Base-by-base conservation (phyloP, 176 grass and related monocot species). In the Avena insularis region DNA sequence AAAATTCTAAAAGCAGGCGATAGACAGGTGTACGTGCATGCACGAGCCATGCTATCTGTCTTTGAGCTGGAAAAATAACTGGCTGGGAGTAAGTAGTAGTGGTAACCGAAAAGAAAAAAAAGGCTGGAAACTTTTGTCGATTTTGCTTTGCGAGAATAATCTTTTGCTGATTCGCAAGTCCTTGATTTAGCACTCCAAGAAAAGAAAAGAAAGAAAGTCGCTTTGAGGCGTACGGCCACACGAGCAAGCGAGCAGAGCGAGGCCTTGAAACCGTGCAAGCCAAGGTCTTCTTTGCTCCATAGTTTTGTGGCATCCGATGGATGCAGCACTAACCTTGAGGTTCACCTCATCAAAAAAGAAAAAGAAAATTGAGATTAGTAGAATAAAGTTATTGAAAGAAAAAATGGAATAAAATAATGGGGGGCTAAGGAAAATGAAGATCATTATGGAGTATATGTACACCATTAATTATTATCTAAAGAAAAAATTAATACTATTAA, bases 161-260 rank as follows among this genome's bases (percentile, higher is more conserved):
- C 64, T 17, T 67, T 17, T 36, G 64, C 31, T 3, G 29, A 36
- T 69, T 9, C 33, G 38, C 35, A 75, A 17, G 72, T 8, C 47
- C 72, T 72, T 45, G 20, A 57, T 68, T 20, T n/a, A 78, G 73
- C 71, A 67, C n/a, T 79, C 81, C 53, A 90, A 86, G 23, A 40
- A 63, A 82, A 71, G 54, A 21, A 12, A 75, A 33, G 31, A 48
- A 20, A 19, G 15, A 65, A 89, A 89, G 68, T 4, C 19, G 23
- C 87, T 88, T 83, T 83, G 57, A 43, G 48, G 20, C 47, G 72
- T 51, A 75, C 25, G 51, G 51, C 36, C 86, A 67, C 60, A 47
- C 8, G 61, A 58, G 51, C 40, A 1, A 43, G 40, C 66, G 55
- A 36, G 43, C 85, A 87, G 12, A 66, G 60, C 33, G 43, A 40